Base-by-base conservation (phyloP, 768 basidiomycete genomes). In the Hygrophorus pudorinus region DNA sequence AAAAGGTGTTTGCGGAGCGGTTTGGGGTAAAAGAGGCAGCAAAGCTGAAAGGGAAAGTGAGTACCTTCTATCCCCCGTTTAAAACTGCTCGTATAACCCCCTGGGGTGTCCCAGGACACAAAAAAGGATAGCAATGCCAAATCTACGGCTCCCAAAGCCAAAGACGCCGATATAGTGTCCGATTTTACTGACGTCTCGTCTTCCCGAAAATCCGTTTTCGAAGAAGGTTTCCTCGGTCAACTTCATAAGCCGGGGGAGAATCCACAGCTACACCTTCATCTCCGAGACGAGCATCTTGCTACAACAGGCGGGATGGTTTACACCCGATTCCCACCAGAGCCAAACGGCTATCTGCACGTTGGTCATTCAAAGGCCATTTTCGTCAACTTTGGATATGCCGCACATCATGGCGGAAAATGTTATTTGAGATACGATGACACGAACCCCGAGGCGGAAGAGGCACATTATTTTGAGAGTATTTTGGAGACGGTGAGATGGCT, bases 291-390 rank as follows among this genome's bases (percentile, higher is more conserved):
- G 44, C 96, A 99, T 58, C 66, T 98, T 32, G 72, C 76, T 6
- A 72, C 71, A 4, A 98, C 96, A 0, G 76, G 74, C 11, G 88
- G 91, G 6, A 68, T 76, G 40, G 93, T 98, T 3, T 83, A 82
- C 67, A 99, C 96, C 9, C 88, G 96, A 31, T 99, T 99, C 65
- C 96, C 96, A 18, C 96, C 96, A 2, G 96, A 99, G 65, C 96
- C 96, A 3, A 99, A 99, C 58, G 96, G 96, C 10, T 98, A 76
- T 65, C 72, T 98, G 32, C 96, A 91, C 55, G 84, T 90, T 52
- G 94, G 94, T 2, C 96, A 99, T 58, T 97, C 93, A 40, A 99
- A 99, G 59, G 94, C 96, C 2, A 97, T 99, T 56, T 94, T 96
- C 55, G 81, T 98, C 49, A 87, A 93, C 62, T 99, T 98, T 60